Evolutionary conservation across 306 rosid genomes (phyloP).

Genomic region (Prunus persica): DNA sequence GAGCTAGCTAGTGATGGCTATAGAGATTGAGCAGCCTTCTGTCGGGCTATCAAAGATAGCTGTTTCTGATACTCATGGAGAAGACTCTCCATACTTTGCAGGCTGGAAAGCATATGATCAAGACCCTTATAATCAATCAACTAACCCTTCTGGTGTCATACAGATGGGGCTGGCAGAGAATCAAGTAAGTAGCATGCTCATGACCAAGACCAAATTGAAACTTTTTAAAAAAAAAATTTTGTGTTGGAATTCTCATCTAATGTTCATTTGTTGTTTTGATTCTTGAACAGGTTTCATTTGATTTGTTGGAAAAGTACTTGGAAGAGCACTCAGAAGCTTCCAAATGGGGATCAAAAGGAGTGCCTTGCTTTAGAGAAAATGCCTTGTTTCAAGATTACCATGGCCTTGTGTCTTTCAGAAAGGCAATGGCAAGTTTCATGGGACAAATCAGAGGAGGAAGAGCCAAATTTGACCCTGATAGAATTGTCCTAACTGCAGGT

Average conservation of each 20-base stretch:
- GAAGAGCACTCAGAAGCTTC: slow-evolving; percentile 54
- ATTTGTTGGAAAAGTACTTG: slow-evolving; percentile 67
- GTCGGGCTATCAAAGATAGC: slow-evolving; percentile 65
- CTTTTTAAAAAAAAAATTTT: too few species aligned
- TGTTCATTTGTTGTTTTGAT: background rate
- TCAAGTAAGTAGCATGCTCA: slow-evolving; percentile 53
- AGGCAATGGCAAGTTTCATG: slow-evolving; percentile 94
- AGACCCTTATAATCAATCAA: slow-evolving; percentile 61
- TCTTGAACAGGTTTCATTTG: slow-evolving; percentile 72
- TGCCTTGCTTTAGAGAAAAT: slow-evolving; percentile 64
- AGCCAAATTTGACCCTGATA: slow-evolving; percentile 63
- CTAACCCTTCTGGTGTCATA: slow-evolving; percentile 72
- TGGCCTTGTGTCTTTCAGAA: slow-evolving; percentile 67
- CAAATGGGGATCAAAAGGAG: slow-evolving; percentile 35
- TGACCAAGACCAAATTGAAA: background rate
- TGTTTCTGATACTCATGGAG: slow-evolving; percentile 83
- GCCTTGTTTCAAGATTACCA: slow-evolving; percentile 96
- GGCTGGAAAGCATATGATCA: slow-evolving; percentile 97
- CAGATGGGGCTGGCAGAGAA: slow-evolving; percentile 97
- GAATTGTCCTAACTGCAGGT: slow-evolving; percentile 88
- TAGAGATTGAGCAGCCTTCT: slow-evolving; percentile 43
- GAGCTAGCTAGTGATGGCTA: slow-evolving; percentile 43
- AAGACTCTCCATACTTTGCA: slow-evolving; percentile 89
- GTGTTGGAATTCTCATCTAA: background rate
- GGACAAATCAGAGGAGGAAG: slow-evolving; percentile 71